Conservation (phyloP, 345 rosid genomes). For the Populus pruinosa region DNA sequence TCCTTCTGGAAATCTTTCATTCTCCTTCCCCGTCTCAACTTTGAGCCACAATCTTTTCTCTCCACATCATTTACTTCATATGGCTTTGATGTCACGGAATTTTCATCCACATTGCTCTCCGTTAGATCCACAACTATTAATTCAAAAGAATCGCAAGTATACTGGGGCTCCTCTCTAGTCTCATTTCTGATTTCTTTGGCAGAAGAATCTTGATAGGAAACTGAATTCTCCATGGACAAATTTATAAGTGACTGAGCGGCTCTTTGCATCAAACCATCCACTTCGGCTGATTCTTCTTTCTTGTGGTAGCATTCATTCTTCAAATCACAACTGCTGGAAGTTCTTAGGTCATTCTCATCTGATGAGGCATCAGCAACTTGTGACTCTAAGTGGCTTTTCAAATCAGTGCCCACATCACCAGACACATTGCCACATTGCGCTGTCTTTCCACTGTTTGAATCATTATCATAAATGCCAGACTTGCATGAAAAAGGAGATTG, state of each 20-base stretch:
- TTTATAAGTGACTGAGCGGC: constrained; percentile 66
- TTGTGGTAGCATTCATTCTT: constrained; percentile 7
- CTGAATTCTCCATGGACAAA: constrained; percentile 31
- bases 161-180: constrained; percentile 27
- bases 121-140: constrained; percentile 42
- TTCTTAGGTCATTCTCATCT: constrained; percentile 24
- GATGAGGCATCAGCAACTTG: constrained; percentile 14
- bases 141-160: constrained; percentile 62
- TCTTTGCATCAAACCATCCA: constrained; percentile 30
- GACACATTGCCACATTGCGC: constrained; percentile 8
- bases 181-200: constrained; percentile 19
- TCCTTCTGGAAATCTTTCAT: constrained; percentile 79
- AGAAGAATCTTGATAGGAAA: constrained; percentile 18
- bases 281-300: constrained; percentile 30
- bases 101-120: constrained; percentile 46
- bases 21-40: constrained; percentile 73
- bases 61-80: constrained; percentile 37
- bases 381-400: constrained; percentile 11
- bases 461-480: constrained; percentile 36
- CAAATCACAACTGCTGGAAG: constrained; percentile 13
- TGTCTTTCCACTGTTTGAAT: constrained; percentile 29
- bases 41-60: constrained; percentile 46
- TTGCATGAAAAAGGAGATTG: constrained; percentile 30
- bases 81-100: constrained; percentile 53
- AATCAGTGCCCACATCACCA: constrained; percentile 13